Evolutionary conservation across 768 basidiomycete species (phyloP), one percentile per base, ranked within the genome.

Genomic region (Coprinellus aureogranulatus): DNA sequence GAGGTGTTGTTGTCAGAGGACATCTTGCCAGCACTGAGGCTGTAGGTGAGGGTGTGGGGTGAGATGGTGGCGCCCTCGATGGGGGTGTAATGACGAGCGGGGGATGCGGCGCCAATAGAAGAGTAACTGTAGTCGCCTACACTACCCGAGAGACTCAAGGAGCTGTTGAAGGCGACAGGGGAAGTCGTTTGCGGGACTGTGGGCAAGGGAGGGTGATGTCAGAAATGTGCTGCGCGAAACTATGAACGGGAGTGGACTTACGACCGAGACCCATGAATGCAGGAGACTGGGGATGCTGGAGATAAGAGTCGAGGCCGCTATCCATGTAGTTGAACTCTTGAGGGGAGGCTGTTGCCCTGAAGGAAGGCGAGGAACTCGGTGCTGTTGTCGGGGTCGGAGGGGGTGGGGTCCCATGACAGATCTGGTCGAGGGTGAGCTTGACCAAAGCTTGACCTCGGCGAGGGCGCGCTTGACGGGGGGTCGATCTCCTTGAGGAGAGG

Each of bases 1-100:
- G 88, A 85, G 62, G 80, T 72, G 53, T 83, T 75, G 60, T 86
- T 81, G 66, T 90, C 89, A 18, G 88, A 89, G 12, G 86, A 87
- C 54, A 87, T 71, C 69, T 90, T 89, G 59, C 86, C 87, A 45
- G 77, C 82, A 64, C 82, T 85, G 62, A 90, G 74, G 67, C 79
- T 84, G 73, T 89, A 88, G 57, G 75, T 69, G 60, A 90, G 81
- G 49, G 87, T 81, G 40, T 87, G 88, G 18, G 88, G 87, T 40
- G 86, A 88, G 62, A 90, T 84, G 70, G 81, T 79, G 55, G 72
- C 77, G 53, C 72, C 73, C 61, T 86, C 82, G 28, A 85, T 76
- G 44, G 88, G 88, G n/a, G 86, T 86, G 77, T 79, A 89, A 22
- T 87, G 82, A 61, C 87, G 87, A 62, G 75, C 73, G 50, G 83